Evolutionary conservation across 331 rosid species (phyloP).

Genomic region (Rosa hybrid): DNA sequence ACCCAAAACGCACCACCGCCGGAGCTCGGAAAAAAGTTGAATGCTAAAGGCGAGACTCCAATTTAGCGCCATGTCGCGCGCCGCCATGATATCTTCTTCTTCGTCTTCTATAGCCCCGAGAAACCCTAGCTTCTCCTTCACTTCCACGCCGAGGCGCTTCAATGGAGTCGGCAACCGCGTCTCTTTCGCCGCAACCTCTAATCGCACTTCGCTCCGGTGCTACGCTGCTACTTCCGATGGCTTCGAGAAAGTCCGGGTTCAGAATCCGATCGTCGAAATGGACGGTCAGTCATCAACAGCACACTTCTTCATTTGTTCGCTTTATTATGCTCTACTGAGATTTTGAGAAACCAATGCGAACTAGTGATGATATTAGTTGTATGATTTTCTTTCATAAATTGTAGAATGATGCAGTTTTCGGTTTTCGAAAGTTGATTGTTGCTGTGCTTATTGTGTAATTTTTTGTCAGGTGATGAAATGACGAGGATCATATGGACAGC

Average conservation of each 20-base stretch:
- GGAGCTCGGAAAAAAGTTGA: slow-evolving; percentile 6
- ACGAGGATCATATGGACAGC: slow-evolving; percentile 83
- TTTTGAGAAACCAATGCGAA: background rate
- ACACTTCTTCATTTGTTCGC: background rate
- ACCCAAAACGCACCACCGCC: background rate
- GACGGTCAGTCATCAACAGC: slow-evolving; percentile 54
- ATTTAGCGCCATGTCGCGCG: slow-evolving; percentile 41
- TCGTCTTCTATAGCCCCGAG: slow-evolving; percentile 32
- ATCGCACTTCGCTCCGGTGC: slow-evolving; percentile 60
- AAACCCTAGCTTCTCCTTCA: slow-evolving; percentile 47
- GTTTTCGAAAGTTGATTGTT: background rate
- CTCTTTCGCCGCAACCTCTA: slow-evolving; percentile 40
- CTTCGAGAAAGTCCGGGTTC: slow-evolving; percentile 49
- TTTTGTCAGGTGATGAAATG: slow-evolving; percentile 84
- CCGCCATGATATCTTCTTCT: slow-evolving; percentile 35
- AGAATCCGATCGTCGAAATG: slow-evolving; percentile 93
- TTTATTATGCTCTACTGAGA: background rate
- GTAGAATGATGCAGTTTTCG: background rate
- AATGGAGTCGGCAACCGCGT: slow-evolving; percentile 42
- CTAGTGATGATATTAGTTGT: no score
- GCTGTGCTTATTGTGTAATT: background rate
- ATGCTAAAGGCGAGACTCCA: slow-evolving; percentile 45
- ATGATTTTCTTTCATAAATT: no score
- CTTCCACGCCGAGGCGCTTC: slow-evolving; percentile 34
- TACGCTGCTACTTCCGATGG: slow-evolving; percentile 53